These are phyloP conservation scores for Tillandsia leiboldiana DNA, from an alignment of 176 grass and related monocot species.

Conservation along the genomic window DNA sequence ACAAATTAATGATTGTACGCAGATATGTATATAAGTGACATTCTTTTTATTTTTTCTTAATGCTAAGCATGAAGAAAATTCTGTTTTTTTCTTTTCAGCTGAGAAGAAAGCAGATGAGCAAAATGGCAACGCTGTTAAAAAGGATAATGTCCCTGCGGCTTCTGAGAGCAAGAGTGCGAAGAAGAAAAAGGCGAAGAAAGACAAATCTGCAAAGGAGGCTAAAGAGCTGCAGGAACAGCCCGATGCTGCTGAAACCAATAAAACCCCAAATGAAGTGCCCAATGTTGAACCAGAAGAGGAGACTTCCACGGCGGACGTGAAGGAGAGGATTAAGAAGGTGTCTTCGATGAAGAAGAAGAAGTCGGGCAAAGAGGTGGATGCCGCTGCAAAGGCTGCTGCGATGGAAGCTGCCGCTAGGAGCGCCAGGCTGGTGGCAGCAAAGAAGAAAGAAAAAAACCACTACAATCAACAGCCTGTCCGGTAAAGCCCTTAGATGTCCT, in stretches of 20 bases:
- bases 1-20: no score
- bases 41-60: not conserved
- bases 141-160: constrained; percentile 37
- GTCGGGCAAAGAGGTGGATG: constrained; percentile 68
- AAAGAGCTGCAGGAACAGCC: constrained; percentile 53
- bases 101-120: constrained; percentile 45
- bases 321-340: constrained; percentile 95
- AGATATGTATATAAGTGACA: no score
- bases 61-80: no score
- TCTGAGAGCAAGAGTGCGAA: constrained; percentile 71
- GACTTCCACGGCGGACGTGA: constrained; percentile 52
- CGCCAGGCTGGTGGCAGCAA: constrained; percentile 66
- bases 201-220: constrained; percentile 51
- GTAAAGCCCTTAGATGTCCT: constrained; percentile 27
- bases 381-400: constrained; percentile 61
- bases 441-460: constrained; percentile 99
- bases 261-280: constrained; percentile 11
- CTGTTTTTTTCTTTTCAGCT: constrained; percentile 21
- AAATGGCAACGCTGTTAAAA: constrained; percentile 45
- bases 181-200: constrained; percentile 92
- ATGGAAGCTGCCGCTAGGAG: constrained; percentile 78
- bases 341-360: constrained; percentile 92
- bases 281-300: constrained; percentile 56
- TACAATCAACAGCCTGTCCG: constrained; percentile 98
- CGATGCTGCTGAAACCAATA: constrained; percentile 36